Evolutionary conservation across 2,329 filamentous ascomycete genomes (phyloP).

Genomic region (Bimuria novae-zelandiae): DNA sequence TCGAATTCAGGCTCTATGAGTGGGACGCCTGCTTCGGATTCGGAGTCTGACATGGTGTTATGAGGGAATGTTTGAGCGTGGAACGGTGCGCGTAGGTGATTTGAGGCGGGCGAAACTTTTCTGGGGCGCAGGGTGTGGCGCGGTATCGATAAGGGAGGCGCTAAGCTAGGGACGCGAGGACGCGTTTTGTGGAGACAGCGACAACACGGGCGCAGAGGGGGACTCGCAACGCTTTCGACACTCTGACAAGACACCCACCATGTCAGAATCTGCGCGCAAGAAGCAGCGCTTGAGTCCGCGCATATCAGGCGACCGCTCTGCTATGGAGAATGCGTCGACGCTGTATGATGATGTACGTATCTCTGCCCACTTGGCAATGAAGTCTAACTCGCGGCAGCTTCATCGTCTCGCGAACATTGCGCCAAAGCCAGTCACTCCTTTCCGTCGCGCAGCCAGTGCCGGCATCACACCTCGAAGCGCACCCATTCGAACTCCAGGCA

Average conservation of each 20-base stretch:
- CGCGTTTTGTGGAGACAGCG: conserved; percentile 15
- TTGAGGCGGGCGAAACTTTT: conserved; percentile 24
- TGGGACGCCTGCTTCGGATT: conserved; percentile 49
- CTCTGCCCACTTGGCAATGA: not conserved
- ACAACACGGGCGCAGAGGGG: conserved; percentile 18
- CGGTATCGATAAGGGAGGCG: conserved; percentile 36
- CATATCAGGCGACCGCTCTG: conserved; percentile 13
- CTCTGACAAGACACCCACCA: conserved; percentile 17
- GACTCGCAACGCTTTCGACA: not conserved
- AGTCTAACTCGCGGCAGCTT: conserved; percentile 23
- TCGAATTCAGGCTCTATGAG: conserved; percentile 51
- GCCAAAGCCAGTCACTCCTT: conserved; percentile 41
- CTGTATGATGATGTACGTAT: conserved; percentile 25
- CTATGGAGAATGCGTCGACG: conserved; percentile 17
- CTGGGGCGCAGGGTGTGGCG: conserved; percentile 10
- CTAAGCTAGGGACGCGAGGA: conserved; percentile 11
- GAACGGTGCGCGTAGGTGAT: conserved; percentile 11
- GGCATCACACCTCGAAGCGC: conserved; percentile 38
- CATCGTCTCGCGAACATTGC: conserved; percentile 35
- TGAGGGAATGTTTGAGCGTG: conserved; percentile 25
- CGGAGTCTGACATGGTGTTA: conserved; percentile 52
- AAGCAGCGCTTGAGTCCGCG: conserved; percentile 39
- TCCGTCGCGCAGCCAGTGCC: conserved; percentile 41
- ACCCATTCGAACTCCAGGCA: conserved; percentile 40
- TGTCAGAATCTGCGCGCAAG: conserved; percentile 45